Evolutionary conservation across 192 early-diverging fungal genomes (phyloP), one percentile per base, ranked within the genome.

Genomic region (Gigaspora rosea): DNA sequence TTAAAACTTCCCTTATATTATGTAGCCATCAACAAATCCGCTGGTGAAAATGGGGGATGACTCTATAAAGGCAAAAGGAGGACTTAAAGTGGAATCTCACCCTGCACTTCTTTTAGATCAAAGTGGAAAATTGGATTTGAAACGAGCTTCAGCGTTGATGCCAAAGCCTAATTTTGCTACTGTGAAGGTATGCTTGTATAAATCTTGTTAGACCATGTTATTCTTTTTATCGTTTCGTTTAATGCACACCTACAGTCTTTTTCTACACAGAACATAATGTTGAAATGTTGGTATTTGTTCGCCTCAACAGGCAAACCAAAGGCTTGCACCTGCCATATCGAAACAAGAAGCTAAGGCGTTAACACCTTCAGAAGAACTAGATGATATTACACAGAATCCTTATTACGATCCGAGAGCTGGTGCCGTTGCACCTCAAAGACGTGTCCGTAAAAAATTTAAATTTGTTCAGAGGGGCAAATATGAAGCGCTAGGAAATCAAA

Each of bases 401-500:
- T 97, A 97, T 79, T 94, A 86, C 82, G 94, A 97, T 79, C 88
- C 94, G 5, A 84, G 85, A 7, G 78, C 95, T 35, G 87, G 77
- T 5, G 71, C 77, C 33, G 67, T 80, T 79, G 47, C 82, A 61
- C 84, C 71, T 47, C 78, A 72, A 79, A 76, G 64, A 82, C 90
- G 73, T 79, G 84, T 56, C 54, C 82, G 63, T 73, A 88, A 85
- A 74, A 71, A 65, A 63, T 88, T 99, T 46, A 88, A 90, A 72
- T 98, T 99, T 87, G 89, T 92, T 10, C 87, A 88, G 46, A 92
- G 89, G 18, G 96, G 96, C 1, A 92, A 92, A 74, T 98, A 84
- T 79, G 85, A 96, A 52, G 85, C 93, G 48, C 83, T 91, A 61
- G 98, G 93, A 0, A 93, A 97, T 57, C 90, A 94, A 77, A 81